Conservation (phyloP, 1,139 yeast species). For the Blastobotrys elegans region DNA sequence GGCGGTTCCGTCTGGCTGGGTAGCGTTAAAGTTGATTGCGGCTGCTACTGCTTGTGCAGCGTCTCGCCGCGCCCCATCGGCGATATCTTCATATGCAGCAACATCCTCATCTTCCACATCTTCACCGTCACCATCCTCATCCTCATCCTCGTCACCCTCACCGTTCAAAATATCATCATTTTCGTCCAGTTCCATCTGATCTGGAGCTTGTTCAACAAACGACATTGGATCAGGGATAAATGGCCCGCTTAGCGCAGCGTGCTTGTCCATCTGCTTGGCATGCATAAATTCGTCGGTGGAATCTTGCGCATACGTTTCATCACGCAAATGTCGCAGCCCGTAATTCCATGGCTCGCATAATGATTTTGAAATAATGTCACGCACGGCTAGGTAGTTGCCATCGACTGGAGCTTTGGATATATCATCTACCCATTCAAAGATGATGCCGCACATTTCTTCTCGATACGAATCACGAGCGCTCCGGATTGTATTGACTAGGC, state of each 20-base stretch:
- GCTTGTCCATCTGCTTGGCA: conserved; percentile 16
- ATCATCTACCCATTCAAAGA: conserved; percentile 59
- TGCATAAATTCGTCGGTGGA: conserved; percentile 7
- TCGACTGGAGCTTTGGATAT: conserved; percentile 53
- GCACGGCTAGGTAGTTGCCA: conserved; percentile 44
- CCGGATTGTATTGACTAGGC: conserved; percentile 62
- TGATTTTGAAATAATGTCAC: conserved; percentile 54
- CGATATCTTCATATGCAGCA: neutral
- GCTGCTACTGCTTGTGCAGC: neutral
- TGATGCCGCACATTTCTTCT: conserved; percentile 77
- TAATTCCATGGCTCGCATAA: conserved; percentile 51
- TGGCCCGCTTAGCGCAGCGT: conserved; percentile 19
- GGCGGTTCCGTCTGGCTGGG: neutral
- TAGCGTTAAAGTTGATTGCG: neutral
- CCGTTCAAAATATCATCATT: conserved; percentile 11
- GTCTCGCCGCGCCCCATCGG: neutral
- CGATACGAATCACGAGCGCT: conserved; percentile 66
- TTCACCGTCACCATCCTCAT: neutral
- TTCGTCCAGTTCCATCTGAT: conserved; percentile 3
- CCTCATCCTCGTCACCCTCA: conserved; percentile 15
- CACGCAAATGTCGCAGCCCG: conserved; percentile 18
- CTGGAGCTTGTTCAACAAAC: neutral
- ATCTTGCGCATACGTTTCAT: neutral
- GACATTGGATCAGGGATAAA: conserved; percentile 20
- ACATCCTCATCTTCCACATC: too few species aligned